Evolutionary conservation across 345 rosid species (phyloP).

Genomic region (Syzygium aqueum): DNA sequence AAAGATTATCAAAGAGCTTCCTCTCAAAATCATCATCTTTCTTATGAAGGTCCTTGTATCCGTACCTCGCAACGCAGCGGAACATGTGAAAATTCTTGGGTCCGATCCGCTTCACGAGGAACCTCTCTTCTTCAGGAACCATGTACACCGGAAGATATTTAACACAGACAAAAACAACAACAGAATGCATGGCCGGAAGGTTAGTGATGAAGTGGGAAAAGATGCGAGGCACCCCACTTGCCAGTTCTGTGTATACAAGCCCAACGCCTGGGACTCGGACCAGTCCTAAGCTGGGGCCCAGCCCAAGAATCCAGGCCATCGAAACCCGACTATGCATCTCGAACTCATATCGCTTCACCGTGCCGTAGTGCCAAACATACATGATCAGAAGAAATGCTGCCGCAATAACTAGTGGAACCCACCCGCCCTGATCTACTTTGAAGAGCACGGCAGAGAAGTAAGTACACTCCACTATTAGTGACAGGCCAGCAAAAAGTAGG

Average conservation of each 20-base stretch:
- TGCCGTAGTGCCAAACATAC: conserved; percentile 70
- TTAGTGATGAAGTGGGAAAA: conserved; percentile 87
- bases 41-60: conserved; percentile 74
- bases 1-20: conserved; percentile 46
- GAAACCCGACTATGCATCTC: conserved; percentile 73
- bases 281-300: conserved; percentile 87
- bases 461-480: conserved; percentile 44
- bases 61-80: conserved; percentile 79
- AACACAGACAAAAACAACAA: conserved; percentile 64
- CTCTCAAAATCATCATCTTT: conserved; percentile 72
- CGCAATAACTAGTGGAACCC: conserved; percentile 75
- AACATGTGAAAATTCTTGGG: conserved; percentile 72
- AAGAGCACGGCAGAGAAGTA: conserved; percentile 63
- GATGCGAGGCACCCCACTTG: conserved; percentile 79
- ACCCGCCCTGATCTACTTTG: conserved; percentile 70
- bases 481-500: conserved; percentile 42
- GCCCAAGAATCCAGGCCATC: conserved; percentile 81
- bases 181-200: conserved; percentile 71
- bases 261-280: conserved; percentile 84
- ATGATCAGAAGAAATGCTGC: conserved; percentile 55
- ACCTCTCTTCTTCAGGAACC: conserved; percentile 74
- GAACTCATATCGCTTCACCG: conserved; percentile 64
- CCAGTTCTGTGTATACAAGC: conserved; percentile 72
- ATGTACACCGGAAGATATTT: conserved; percentile 83
- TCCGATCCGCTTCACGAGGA: conserved; percentile 66